phyloP scores from a whole-genome alignment of 805 yeast genomes.

The Pichia kluyveri region DNA sequence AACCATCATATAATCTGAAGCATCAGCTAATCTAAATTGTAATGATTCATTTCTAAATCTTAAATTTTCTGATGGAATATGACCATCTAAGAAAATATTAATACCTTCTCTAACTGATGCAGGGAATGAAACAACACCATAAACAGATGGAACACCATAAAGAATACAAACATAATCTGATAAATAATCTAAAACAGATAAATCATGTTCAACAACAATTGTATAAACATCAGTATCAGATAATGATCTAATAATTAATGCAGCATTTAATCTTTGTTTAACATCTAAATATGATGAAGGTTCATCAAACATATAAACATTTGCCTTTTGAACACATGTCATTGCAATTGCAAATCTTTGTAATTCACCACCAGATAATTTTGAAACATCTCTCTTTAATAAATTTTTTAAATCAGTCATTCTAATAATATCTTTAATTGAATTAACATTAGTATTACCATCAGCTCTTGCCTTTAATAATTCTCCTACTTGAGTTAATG shows the following conservation, averaged over 20 bases:
- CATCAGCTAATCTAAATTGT: constrained; percentile 88
- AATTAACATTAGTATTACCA: constrained; percentile 40
- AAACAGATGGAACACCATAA: constrained; percentile 97
- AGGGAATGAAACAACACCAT: constrained; percentile 97
- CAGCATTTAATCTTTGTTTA: constrained; percentile 97
- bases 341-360: constrained; percentile 97
- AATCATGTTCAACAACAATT: constrained; percentile 97
- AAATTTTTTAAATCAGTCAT: constrained; percentile 70
- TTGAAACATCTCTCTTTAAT: constrained; percentile 77
- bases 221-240: constrained; percentile 72
- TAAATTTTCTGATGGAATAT: constrained; percentile 92
- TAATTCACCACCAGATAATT: constrained; percentile 96
- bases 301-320: constrained; percentile 98
- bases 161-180: constrained; percentile 95
- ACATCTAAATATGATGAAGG: constrained; percentile 98
- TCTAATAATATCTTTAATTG: constrained; percentile 53
- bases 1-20: constrained; percentile 62
- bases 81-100: constrained; percentile 96
- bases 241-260: constrained; percentile 83
- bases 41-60: constrained; percentile 94
- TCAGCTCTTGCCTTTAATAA: constrained; percentile 70
- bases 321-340: constrained; percentile 92
- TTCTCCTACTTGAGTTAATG: constrained; percentile 77
- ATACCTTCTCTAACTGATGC: constrained; percentile 98
- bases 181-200: constrained; percentile 92